A percentile compares a stretch with the other conserved stretches of the same genome.
phyloP scores from a whole-genome alignment of 495 filamentous ascomycete species.

The Xylaria telfairii region DNA sequence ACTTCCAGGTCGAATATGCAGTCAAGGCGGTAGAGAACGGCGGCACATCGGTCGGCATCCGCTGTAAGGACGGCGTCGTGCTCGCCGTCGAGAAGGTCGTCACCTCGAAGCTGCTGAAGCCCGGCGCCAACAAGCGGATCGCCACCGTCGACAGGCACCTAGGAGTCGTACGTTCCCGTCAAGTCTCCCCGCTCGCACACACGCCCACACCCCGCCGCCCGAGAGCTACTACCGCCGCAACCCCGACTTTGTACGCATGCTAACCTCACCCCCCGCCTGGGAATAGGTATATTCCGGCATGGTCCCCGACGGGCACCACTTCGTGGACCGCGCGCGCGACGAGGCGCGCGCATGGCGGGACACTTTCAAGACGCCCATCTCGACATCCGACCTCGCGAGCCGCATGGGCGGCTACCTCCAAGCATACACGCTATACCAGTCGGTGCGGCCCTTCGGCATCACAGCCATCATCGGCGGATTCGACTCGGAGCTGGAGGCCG shows the following conservation, averaged over 20 bases:
- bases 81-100: slow-evolving; percentile 96
- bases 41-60: slow-evolving; percentile 93
- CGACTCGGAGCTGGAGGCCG: slow-evolving; percentile 79
- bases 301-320: slow-evolving; percentile 92
- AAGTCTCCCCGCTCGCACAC: neutral
- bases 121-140: slow-evolving; percentile 94
- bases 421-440: slow-evolving; percentile 95
- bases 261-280: neutral
- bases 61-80: slow-evolving; percentile 96
- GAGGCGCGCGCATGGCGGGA: slow-evolving; percentile 89
- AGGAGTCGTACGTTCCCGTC: slow-evolving; percentile 73
- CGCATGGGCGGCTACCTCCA: slow-evolving; percentile 95
- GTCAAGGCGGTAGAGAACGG: slow-evolving; percentile 99
- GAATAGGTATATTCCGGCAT: slow-evolving; percentile 87
- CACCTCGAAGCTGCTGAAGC: slow-evolving; percentile 91
- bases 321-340: slow-evolving; percentile 90
- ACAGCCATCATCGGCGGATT: slow-evolving; percentile 93
- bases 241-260: neutral
- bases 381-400: slow-evolving; percentile 81
- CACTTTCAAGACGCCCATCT: slow-evolving; percentile 89
- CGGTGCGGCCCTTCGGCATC: slow-evolving; percentile 93
- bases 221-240: neutral
- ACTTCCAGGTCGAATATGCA: slow-evolving; percentile 99
- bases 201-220: neutral
- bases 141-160: slow-evolving; percentile 92